Percentiles rank a stretch among this genome's conserved stretches.
These are phyloP conservation scores for Dendrobium officinale DNA, from an alignment of 106 monocot genomes.

Conservation along the genomic window DNA sequence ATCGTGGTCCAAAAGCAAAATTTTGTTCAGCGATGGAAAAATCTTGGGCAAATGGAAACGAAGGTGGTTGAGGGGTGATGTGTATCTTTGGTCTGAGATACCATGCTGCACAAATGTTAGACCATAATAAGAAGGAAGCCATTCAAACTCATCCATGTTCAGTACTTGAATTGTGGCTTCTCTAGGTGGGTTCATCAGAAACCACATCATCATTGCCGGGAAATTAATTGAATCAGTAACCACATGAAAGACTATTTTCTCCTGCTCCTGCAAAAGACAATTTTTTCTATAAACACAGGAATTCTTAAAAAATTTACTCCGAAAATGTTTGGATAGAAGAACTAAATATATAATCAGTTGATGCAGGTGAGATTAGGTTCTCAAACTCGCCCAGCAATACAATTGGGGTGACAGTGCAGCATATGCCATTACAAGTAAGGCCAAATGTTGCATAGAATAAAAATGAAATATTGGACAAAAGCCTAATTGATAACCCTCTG, in stretches of 20 bases:
- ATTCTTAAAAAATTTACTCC: neutral
- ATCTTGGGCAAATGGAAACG: constrained; percentile 86
- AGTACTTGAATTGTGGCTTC: constrained; percentile 53
- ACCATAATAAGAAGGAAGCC: constrained; percentile 42
- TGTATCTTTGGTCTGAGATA: constrained; percentile 41
- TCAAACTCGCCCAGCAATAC: too few relatives aligned
- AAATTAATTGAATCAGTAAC: constrained; percentile 79
- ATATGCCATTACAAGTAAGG: too few relatives aligned
- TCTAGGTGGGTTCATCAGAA: constrained; percentile 53
- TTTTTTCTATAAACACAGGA: neutral
- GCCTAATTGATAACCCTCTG: neutral
- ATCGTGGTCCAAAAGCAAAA: constrained; percentile 89
- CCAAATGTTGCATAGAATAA: too few relatives aligned
- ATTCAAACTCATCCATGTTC: constrained; percentile 57
- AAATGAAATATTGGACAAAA: too few relatives aligned
- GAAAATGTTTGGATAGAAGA: neutral
- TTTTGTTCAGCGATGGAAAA: constrained; percentile 62
- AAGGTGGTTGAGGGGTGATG: constrained; percentile 73
- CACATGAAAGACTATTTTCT: constrained; percentile 75
- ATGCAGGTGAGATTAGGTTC: too few relatives aligned
- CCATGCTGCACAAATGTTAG: constrained; percentile 37
- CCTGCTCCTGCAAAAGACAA: constrained; percentile 44
- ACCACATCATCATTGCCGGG: constrained; percentile 93
- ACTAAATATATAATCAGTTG: neutral
- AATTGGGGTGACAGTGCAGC: too few relatives aligned